These are phyloP conservation scores for Plasmodium ovale DNA, from an alignment of 169 alveolate genomes.

Conservation along the genomic window DNA sequence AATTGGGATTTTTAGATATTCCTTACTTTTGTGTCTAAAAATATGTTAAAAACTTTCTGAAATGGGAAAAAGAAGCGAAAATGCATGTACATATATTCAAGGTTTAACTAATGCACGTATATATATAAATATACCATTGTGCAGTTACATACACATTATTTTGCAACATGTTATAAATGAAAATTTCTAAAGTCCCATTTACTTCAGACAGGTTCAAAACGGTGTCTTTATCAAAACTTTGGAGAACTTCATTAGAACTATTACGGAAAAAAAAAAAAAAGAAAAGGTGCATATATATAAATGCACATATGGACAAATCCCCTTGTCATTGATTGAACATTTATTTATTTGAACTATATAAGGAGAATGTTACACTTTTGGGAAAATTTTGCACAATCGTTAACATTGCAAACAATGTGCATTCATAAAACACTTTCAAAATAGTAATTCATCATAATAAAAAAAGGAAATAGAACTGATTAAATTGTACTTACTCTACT, in stretches of 20 bases:
- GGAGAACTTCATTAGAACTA: constrained; percentile 45
- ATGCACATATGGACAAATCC: background rate
- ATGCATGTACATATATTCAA: background rate
- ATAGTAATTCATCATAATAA: background rate
- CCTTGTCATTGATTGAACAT: no score
- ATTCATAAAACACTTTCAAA: constrained; percentile 1
- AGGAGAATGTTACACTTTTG: no score
- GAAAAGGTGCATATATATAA: no score
- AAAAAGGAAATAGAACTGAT: background rate
- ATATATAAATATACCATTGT: constrained; percentile 11
- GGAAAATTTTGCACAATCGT: constrained; percentile 1
- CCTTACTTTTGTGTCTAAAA: constrained; percentile 70
- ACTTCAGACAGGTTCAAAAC: constrained; percentile 67
- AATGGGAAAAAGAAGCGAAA: constrained; percentile 21
- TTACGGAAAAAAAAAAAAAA: constrained; percentile 1
- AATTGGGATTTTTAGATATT: background rate
- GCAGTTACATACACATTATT: background rate
- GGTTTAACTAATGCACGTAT: background rate
- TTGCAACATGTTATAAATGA: background rate
- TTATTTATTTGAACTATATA: no score
- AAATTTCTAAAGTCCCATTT: constrained; percentile 1
- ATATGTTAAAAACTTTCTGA: constrained; percentile 69
- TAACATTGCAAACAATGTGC: background rate
- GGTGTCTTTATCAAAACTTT: constrained; percentile 44
- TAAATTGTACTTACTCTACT: constrained; percentile 61